Evolutionary conservation across 495 filamentous ascomycete species (phyloP), one percentile per base, ranked within the genome.

Genomic region (Podospora australis): DNA sequence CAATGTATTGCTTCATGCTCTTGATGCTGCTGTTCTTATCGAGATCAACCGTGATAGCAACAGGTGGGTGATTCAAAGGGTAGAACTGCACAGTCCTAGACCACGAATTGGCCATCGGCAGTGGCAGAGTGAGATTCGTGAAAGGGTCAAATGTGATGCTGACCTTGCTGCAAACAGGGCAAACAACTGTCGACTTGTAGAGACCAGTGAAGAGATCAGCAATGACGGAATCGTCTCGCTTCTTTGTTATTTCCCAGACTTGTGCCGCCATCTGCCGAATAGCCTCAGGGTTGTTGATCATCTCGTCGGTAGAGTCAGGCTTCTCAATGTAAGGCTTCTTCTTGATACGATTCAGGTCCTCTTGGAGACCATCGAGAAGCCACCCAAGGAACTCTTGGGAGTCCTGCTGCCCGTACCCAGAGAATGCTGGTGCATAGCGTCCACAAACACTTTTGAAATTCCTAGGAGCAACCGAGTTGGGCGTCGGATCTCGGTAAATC

Each of bases 121-220:
- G 70, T 48, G 92, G 94, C 20, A 98, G 70, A 0, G 94, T 96
- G 24, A 97, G 66, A 48, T 89, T 92, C 70, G 87, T 96, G 76
- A 95, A 98, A 2, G 92, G 92, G 68, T 98, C 92, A 55, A 98
- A 97, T 4, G 92, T 98, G 52, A 98, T 96, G 75, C 89, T 95
- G 67, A 96, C 84, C 70, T 98, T 98, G 47, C 84, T 77, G 61
- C 92, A 98, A 7, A 71, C 78, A 1, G 91, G 94, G 62, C 92
- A 98, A 49, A 89, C 80, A 34, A 98, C 77, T 4, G 91, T 97
- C 22, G 91, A 96, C 70, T 96, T 96, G 75, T 97, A 98, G 74
- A 96, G 88, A 43, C 92, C 92, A 38, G 87, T 90, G 63, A 98
- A 97, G 4, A 98, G 74, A 59, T 98, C 92, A 25, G 86, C 89